Conservation (phyloP, 768 basidiomycete species). For the Lentinus tigrinus region DNA sequence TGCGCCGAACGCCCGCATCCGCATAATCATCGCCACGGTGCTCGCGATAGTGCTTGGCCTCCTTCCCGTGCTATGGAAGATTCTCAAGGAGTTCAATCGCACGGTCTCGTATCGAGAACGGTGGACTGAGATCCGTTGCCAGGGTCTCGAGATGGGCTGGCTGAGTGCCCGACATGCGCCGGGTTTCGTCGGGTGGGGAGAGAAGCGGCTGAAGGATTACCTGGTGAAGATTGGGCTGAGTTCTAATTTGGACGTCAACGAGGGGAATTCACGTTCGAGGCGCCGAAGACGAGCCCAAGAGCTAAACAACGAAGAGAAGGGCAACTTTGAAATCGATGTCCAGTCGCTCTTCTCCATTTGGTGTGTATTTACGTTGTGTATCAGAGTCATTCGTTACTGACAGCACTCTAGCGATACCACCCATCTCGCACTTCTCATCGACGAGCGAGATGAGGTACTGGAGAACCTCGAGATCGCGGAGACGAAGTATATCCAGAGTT, state of each 20-base stretch:
- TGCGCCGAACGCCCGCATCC: slow-evolving; percentile 47
- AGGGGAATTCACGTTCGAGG: slow-evolving; percentile 22
- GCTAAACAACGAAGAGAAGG: slow-evolving; percentile 46
- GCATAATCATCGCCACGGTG: slow-evolving; percentile 68
- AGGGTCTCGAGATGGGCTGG: slow-evolving; percentile 75
- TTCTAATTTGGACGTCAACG: slow-evolving; percentile 45
- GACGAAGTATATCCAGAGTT: slow-evolving; percentile 74
- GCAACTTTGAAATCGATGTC: slow-evolving; percentile 59
- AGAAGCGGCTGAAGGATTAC: slow-evolving; percentile 69
- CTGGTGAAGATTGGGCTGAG: slow-evolving; percentile 66
- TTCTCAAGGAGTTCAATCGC: slow-evolving; percentile 61
- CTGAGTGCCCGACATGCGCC: slow-evolving; percentile 60
- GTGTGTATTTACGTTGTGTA: slow-evolving; percentile 38
- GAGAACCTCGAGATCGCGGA: slow-evolving; percentile 81
- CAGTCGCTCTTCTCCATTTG: slow-evolving; percentile 73
- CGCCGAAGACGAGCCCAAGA: slow-evolving; percentile 25
- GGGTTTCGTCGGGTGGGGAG: slow-evolving; percentile 71
- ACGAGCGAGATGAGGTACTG: slow-evolving; percentile 74
- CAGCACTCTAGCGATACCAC: slow-evolving; percentile 58
- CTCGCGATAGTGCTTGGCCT: slow-evolving; percentile 62
- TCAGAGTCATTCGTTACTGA: background rate
- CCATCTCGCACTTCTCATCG: slow-evolving; percentile 64
- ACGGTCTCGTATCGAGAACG: slow-evolving; percentile 53
- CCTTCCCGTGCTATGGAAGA: slow-evolving; percentile 62
- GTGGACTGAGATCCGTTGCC: slow-evolving; percentile 65